These are phyloP conservation scores for Thuja plicata DNA, from an alignment of 83 land plant species.

Conservation along the genomic window DNA sequence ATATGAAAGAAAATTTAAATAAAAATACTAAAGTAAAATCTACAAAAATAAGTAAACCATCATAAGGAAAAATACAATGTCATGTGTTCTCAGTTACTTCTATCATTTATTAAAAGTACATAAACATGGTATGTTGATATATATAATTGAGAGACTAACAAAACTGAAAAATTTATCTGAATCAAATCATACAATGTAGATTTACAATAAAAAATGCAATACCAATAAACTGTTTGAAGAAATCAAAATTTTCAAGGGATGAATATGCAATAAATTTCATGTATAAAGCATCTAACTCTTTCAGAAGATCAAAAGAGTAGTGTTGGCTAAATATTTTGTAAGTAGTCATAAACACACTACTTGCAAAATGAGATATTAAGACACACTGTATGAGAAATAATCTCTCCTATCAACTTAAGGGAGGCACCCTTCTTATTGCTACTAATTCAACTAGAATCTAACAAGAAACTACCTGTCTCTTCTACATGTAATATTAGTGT, in stretches of 20 bases:
- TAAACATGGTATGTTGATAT: neutral
- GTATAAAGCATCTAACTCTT: neutral
- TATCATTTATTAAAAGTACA: neutral
- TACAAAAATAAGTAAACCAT: neutral
- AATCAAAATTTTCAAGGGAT: neutral
- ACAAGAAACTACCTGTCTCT: too few species aligned
- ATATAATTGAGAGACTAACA: neutral
- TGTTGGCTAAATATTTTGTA: too few species aligned
- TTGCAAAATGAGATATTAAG: too few species aligned
- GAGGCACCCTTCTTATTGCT: too few species aligned
- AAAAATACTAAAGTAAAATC: neutral
- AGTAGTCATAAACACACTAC: too few species aligned
- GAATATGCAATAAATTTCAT: neutral
- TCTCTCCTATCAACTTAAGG: too few species aligned
- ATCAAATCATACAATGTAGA: neutral
- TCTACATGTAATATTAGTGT: too few species aligned
- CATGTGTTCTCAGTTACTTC: neutral
- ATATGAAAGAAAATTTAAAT: neutral
- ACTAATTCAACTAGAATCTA: too few species aligned
- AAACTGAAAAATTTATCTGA: neutral
- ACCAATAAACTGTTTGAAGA: neutral
- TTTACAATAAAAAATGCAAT: neutral
- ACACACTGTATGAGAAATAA: too few species aligned
- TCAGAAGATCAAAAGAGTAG: neutral
- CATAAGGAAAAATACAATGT: neutral